Base-by-base conservation (phyloP, 2,329 filamentous ascomycete species). In the Dactylellina sp. region DNA sequence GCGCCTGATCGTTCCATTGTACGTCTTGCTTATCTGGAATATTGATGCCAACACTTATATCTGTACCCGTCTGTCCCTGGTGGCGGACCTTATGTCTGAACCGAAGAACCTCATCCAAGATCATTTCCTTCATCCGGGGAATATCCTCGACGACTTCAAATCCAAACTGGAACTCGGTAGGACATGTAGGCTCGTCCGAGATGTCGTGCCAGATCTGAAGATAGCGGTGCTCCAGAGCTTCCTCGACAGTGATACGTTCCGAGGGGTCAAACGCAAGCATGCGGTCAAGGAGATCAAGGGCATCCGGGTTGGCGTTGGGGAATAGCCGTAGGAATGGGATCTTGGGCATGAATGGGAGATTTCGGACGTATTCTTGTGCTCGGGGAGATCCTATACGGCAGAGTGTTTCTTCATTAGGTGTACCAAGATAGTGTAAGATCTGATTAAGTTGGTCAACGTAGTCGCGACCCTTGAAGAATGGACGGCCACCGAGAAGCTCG, bases 371-470 rank as follows among this genome's bases (percentile, higher is more conserved):
- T 83, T 99, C 95, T 83, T 98, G 95, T 14, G 95, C 95, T 76
- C 95, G 91, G 9, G 93, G 93, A 2, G 93, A 97, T 62, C 95
- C 95, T 80, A 99, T 99, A 77, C 95, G 91, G 24, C 88, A 89
- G 18, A 99, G 86, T 0, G 95, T 99, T 81, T 96, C 92, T 82
- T 98, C 94, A 80, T 94, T 96, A 42, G 95, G 95, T 0, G 94
- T 99, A 76, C 95, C 95, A 61, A 99, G 90, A 81, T 96, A 97
- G 85, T 98, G 93, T 64, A 99, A 87, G 80, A 99, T 99, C 84
- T 99, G 95, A 86, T 99, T 99, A 77, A 99, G 88, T 85, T 99
- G 95, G 83, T 99, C 95, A 82, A 99, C 95, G 80, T 99, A 99
- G 84, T 99, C 95, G 75, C 95, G 91, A 70, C 95, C 95, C 84